Evolutionary conservation across 2,329 filamentous ascomycete genomes (phyloP), one percentile per base, ranked within the genome.

Genomic region (Cladosporium sphaerospermum): DNA sequence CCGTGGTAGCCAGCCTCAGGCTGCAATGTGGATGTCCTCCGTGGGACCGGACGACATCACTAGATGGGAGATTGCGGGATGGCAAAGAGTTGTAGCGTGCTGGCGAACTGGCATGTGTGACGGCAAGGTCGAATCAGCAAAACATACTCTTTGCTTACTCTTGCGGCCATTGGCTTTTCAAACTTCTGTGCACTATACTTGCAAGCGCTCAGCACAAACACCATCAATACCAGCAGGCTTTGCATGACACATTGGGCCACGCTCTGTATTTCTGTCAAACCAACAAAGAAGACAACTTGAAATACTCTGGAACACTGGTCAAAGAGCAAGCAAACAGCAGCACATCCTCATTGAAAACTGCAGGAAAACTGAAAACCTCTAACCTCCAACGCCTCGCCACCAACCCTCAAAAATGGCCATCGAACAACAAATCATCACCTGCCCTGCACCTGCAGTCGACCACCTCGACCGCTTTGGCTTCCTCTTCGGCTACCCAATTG

Each of bases 401-500:
- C 9, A 1, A 42, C 6, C 16, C 18, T 9, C 23, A 31, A 32
- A 9, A 51, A 53, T 53, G 36, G 43, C 43, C 10, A 31, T 14
- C 43, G 8, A 47, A 36, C 28, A 46, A 37, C 43, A 53, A 18
- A 52, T 61, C 36, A 57, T 65, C 45, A 59, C 51, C n/a, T 62
- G 59, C 40, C 59, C 61, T 45, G 57, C 58, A 39, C 61, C 59
- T 34, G 56, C 53, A 42, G 52, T 61, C 53, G 58, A 60, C 46
- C 62, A 75, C 54, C 61, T 73, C 16, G 74, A 79, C 57, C 70
- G 74, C 19, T 72, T 78, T 58, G 77, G 77, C 57, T 81, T 80
- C 59, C 74, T 81, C 18, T 80, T 81, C 56, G 78, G 79, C 53
- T 75, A 79, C 62, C 78, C 75, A 5, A 78, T 82, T 43, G 71